Base-by-base conservation (phyloP, 805 yeast species). In the Nematodospora valgi region DNA sequence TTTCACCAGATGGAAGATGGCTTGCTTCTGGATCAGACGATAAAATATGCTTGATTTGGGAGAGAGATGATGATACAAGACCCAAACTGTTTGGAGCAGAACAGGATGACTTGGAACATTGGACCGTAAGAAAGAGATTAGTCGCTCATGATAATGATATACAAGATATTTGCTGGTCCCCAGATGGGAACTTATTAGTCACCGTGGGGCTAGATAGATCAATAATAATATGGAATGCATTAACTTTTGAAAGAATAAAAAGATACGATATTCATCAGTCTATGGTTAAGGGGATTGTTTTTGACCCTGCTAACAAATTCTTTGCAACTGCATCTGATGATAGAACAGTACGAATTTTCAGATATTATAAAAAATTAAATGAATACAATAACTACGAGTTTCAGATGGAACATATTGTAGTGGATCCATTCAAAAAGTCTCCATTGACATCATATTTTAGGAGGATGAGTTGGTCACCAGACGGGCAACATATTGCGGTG, bases 81-180 rank as follows among this genome's bases (percentile, higher is more conserved):
- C 68, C 71, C 3, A 68, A 51, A 39, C 23, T 23, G 13, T 82
- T 85, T 62, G 95, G 95, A 10, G 73, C 76, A 21, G 82, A 76
- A 32, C 67, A 70, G 1, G 39, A 44, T 5, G 96, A 88, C 48
- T 52, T 77, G 37, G 98, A 91, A 58, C 95, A 86, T 49, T 91
- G 98, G 98, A 80, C 91, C 1, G 97, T 91, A 1, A 66, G 96
- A 13, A 86, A 86, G 49, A 74, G 98, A 49, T 72, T 88, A 11
- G 96, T 87, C 13, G 98, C 97, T 1, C 99, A 93, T 58, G 98
- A 93, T 45, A 93, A 91, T 54, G 99, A 93, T 64, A 86, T 93
- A 33, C 98, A 93, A 57, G 98, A 93, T 59, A 81, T 93, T 46
- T 94, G 96, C 27, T 93, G 98, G 98, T 85, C 96, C 2, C 97